Conservation (phyloP, 257 asterid genomes). For the Paulownia fortunei region DNA sequence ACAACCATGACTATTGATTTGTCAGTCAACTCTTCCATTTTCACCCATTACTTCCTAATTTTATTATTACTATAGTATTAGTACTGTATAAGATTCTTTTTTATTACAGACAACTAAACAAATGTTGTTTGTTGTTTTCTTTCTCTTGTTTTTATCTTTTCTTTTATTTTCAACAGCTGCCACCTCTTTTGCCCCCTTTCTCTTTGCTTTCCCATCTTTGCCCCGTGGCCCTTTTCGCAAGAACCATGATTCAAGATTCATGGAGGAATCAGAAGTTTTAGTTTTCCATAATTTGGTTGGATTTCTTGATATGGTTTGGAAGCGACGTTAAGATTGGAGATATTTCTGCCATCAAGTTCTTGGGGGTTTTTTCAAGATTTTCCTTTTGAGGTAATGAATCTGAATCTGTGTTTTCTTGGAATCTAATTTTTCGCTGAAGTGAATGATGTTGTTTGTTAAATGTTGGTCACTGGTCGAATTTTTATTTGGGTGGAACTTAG, state of each 20-base stretch:
- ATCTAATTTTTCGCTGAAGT: constrained; percentile 1
- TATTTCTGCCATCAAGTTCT: constrained; percentile 13
- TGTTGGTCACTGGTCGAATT: constrained; percentile 19
- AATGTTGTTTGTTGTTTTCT: constrained; percentile 23
- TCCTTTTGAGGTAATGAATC: constrained; percentile 38
- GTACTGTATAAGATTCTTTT: not conserved
- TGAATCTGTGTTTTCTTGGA: constrained; percentile 30
- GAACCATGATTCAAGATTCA: constrained; percentile 41
- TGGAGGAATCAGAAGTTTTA: constrained; percentile 34
- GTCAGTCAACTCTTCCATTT: constrained; percentile 44
- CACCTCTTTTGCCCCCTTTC: constrained; percentile 20
- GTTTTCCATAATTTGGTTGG: constrained; percentile 17
- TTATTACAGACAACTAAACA: constrained; percentile 7
- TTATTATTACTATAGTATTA: not conserved
- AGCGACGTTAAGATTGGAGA: constrained; percentile 22
- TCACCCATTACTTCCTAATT: constrained; percentile 24
- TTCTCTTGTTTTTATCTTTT: constrained; percentile 16
- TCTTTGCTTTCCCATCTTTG: constrained; percentile 35
- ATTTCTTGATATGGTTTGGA: constrained; percentile 29
- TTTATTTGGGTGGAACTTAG: constrained; percentile 17
- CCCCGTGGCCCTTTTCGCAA: not conserved
- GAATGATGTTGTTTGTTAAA: not conserved
- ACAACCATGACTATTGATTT: constrained; percentile 34
- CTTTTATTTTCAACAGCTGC: constrained; percentile 30
- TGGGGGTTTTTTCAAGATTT: constrained; percentile 24